Conservation (phyloP, 1,139 yeast species). For the Taphrina betulina region DNA sequence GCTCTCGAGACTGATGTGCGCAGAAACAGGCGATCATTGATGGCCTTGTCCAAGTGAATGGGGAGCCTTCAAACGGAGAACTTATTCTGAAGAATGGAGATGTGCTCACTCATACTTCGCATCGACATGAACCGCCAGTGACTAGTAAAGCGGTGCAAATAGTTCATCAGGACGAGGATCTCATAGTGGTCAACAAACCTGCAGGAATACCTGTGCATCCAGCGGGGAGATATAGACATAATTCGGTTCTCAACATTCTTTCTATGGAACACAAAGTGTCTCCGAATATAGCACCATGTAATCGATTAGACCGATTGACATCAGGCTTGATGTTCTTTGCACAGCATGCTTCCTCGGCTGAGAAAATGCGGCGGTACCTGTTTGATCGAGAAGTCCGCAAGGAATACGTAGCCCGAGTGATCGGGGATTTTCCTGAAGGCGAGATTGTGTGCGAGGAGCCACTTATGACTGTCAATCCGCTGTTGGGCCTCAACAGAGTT, state of each 20-base stretch:
- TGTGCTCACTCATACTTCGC: constrained; percentile 74
- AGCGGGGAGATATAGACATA: constrained; percentile 85
- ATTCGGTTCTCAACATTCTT: constrained; percentile 79
- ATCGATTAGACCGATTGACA: constrained; percentile 84
- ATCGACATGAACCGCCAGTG: constrained; percentile 90
- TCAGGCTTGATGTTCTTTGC: constrained; percentile 95
- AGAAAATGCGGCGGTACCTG: constrained; percentile 68
- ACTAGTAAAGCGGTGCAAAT: constrained; percentile 66
- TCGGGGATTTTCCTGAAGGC: constrained; percentile 71
- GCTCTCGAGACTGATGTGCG: constrained; percentile 19
- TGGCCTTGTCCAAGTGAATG: constrained; percentile 75
- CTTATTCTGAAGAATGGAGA: constrained; percentile 79
- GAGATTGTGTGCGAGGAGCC: constrained; percentile 65
- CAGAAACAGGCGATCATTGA: constrained; percentile 57
- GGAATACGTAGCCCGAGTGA: constrained; percentile 82
- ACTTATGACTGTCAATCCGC: constrained; percentile 69
- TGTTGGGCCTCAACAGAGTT: constrained; percentile 71
- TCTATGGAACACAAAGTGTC: constrained; percentile 53
- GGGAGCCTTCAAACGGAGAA: constrained; percentile 61
- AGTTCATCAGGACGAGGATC: constrained; percentile 73
- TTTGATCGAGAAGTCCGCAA: constrained; percentile 73
- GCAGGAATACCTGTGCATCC: constrained; percentile 97
- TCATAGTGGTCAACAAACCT: constrained; percentile 89
- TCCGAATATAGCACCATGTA: constrained; percentile 54
- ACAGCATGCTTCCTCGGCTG: constrained; percentile 77